Evolutionary conservation across 2,329 filamentous ascomycete genomes (phyloP), one percentile per base, ranked within the genome.

Genomic region (Fonsecaea pugnacius): DNA sequence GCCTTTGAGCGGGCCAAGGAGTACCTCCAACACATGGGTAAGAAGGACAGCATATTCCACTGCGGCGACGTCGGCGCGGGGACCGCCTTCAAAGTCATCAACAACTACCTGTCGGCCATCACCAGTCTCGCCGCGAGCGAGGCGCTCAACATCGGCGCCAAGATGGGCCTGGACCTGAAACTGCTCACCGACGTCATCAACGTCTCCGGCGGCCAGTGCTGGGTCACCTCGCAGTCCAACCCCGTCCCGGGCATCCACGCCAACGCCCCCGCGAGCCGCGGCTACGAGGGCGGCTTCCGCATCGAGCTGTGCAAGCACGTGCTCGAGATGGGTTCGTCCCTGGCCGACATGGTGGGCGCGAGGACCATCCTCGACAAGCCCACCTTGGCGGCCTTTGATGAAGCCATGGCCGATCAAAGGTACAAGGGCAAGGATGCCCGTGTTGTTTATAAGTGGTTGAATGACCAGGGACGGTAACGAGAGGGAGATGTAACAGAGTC

Each of bases 221-320:
- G 72, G 72, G 71, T 72, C 36, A 72, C 70, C 6, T 63, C 64
- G 21, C 63, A 73, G 55, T 69, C 65, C 35, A 74, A 74, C 59
- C 73, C 73, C 1, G 72, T 74, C 2, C 72, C 72, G 1, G 77
- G 77, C 1, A 75, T 85, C 1, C 78, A 76, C 59, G 71, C 77
- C 1, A 77, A 76, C 62, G 76, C 76, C 12, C 76, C 77, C 8
- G 76, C 75, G 21, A 76, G 73, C 12, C 71, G 75, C 21, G 74
- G 71, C 14, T 78, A 78, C 58, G 74, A 78, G 60, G 75, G 75
- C 10, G 77, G 77, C 1, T 78, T 88, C 72, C 82, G 84, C 51
- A 82, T 87, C 5, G 79, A 86, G 71, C 70, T 87, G 69, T 87
- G 87, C 84, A 78, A 78, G 65, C 87, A 87, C 70, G 85, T 87